Evolutionary conservation across 2,329 filamentous ascomycete genomes (phyloP).

Genomic region (Trichoderma endophyticum): DNA sequence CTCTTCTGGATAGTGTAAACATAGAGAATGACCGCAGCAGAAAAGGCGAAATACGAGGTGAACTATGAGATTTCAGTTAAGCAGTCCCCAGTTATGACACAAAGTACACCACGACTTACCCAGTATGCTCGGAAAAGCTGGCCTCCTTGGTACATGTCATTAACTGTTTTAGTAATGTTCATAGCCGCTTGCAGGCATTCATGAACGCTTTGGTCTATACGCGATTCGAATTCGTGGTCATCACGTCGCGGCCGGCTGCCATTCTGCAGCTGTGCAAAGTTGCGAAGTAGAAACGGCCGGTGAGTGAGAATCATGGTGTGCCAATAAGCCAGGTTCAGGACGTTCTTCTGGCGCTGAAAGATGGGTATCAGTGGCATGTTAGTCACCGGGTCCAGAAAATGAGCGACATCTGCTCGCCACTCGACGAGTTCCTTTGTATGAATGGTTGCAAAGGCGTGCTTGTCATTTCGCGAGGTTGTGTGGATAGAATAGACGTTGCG

Average conservation of each 20-base stretch:
- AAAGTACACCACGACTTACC: neutral
- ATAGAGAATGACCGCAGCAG: neutral
- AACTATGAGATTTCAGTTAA: neutral
- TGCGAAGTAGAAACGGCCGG: conserved; percentile 2
- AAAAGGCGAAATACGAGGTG: conserved; percentile 11
- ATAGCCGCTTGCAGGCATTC: conserved; percentile 2
- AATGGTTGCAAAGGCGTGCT: conserved; percentile 7
- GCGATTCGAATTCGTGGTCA: neutral
- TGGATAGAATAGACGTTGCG: conserved; percentile 14
- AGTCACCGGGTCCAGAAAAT: conserved; percentile 2
- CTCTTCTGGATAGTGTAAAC: conserved; percentile 14
- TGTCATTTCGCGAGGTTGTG: conserved; percentile 9
- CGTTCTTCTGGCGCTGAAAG: conserved; percentile 12
- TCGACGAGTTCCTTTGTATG: conserved; percentile 7
- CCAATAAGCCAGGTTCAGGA: conserved; percentile 9
- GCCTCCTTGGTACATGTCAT: conserved; percentile 8
- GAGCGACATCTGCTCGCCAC: conserved; percentile 6
- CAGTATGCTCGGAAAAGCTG: conserved; percentile 14
- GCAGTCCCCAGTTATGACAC: neutral
- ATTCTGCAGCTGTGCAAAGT: conserved; percentile 12
- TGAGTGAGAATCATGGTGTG: conserved; percentile 14
- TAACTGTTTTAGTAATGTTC: conserved; percentile 9
- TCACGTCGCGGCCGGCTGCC: conserved; percentile 3
- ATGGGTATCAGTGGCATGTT: conserved; percentile 12
- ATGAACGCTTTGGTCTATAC: conserved; percentile 1